Conservation (phyloP, 768 basidiomycete species). For the Agaricus bisporus region DNA sequence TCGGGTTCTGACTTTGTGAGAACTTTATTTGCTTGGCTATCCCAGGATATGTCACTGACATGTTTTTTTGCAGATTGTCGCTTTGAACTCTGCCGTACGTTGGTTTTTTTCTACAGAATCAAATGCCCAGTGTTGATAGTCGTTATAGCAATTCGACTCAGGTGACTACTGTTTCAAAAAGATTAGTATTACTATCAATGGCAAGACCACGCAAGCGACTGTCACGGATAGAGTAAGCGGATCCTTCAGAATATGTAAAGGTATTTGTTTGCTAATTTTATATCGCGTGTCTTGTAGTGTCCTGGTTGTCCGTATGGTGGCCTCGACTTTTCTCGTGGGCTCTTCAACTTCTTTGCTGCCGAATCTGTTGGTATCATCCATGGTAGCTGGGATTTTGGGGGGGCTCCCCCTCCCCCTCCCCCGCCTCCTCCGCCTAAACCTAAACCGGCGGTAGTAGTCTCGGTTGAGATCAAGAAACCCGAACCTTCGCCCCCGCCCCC, state of each 20-base stretch:
- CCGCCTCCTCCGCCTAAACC: constrained; percentile 8
- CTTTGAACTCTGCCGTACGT: constrained; percentile 32
- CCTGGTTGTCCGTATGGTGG: constrained; percentile 53
- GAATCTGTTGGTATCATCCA: constrained; percentile 38
- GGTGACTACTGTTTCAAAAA: constrained; percentile 48
- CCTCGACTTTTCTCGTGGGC: constrained; percentile 54
- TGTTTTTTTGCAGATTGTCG: constrained; percentile 41
- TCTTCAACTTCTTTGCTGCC: constrained; percentile 48
- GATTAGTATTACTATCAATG: constrained; percentile 57
- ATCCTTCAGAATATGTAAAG: neutral
- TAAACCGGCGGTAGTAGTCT: constrained; percentile 5
- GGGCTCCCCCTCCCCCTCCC: constrained; percentile 10
- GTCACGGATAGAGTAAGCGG: constrained; percentile 55
- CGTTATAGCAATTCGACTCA: constrained; percentile 48
- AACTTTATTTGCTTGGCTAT: constrained; percentile 3
- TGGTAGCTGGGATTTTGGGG: constrained; percentile 40
- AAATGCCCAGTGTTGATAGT: neutral
- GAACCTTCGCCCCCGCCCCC: constrained; percentile 10
- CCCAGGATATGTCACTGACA: neutral
- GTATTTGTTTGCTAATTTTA: neutral
- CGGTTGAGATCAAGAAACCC: constrained; percentile 13
- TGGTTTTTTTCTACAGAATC: neutral
- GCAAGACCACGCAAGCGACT: constrained; percentile 49
- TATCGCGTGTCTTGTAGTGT: constrained; percentile 36
- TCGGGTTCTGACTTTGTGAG: constrained; percentile 23